Percentiles rank a stretch among this genome's conserved stretches.
Evolutionary conservation across 495 filamentous ascomycete genomes (phyloP).

Genomic region (Penicillium dipodomyicola): DNA sequence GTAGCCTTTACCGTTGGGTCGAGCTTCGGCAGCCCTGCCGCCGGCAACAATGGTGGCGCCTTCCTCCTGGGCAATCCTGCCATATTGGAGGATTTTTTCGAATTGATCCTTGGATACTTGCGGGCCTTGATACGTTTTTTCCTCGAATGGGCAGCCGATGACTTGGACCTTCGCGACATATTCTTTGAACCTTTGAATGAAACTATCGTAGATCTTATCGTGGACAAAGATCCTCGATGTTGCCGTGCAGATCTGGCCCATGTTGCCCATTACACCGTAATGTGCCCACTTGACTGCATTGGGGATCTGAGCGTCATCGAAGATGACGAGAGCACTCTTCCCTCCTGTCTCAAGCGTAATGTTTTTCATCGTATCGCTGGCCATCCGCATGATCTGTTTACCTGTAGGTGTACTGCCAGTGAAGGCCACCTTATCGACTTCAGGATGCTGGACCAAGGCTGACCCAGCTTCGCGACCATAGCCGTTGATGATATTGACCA

Average conservation of each 20-base stretch:
- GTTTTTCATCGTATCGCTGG: constrained; percentile 40
- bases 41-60: neutral
- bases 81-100: neutral
- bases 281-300: neutral
- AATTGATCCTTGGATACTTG: neutral
- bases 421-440: constrained; percentile 86
- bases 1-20: neutral
- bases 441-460: constrained; percentile 69
- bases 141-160: neutral
- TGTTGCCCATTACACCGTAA: neutral
- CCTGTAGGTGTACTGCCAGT: constrained; percentile 81
- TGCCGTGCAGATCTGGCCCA: neutral
- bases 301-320: neutral
- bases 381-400: constrained; percentile 86
- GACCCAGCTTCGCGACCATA: constrained; percentile 71
- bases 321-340: neutral
- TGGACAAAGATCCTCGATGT: neutral
- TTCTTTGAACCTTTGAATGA: neutral
- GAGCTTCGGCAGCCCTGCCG: neutral
- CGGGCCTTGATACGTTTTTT: neutral
- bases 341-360: constrained; percentile 53
- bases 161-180: no score
- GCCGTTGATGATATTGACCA: constrained; percentile 85
- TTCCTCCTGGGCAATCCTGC: neutral
- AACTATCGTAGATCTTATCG: neutral